A percentile compares a stretch with the other conserved stretches of the same genome.
These are phyloP conservation scores for Castanospermum australe DNA, from an alignment of 306 rosid genomes.

Conservation along the genomic window DNA sequence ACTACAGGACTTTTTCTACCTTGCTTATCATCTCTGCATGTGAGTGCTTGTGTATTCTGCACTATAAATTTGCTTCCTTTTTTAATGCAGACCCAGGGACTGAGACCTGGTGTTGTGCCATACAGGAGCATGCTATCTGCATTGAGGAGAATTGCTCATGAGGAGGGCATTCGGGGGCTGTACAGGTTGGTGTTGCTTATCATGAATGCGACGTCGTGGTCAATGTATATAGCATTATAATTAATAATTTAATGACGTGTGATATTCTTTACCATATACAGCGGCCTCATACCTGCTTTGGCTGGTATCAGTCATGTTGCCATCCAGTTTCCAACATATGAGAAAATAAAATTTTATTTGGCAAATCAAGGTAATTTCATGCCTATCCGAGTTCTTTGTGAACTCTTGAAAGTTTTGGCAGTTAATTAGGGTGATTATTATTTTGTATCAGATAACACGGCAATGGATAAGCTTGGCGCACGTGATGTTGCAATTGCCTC, in stretches of 20 bases:
- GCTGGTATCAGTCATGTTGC: constrained; percentile 93
- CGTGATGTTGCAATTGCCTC: constrained; percentile 88
- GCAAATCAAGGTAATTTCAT: constrained; percentile 62
- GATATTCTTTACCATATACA: constrained; percentile 34
- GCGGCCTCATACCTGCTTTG: constrained; percentile 92
- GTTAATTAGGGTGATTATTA: constrained; percentile 4
- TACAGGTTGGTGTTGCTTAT: constrained; percentile 62
- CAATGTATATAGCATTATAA: neutral
- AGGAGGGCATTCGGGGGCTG: constrained; percentile 88
- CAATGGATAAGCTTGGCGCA: constrained; percentile 70
- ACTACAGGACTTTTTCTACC: neutral
- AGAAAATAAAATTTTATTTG: constrained; percentile 66
- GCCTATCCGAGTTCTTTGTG: neutral
- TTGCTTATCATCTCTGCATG: neutral
- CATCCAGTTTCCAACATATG: constrained; percentile 83
- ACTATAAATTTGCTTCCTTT: constrained; percentile 18
- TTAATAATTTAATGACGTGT: constrained; percentile 6
- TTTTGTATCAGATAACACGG: constrained; percentile 50
- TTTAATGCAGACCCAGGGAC: constrained; percentile 75
- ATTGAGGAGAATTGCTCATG: constrained; percentile 82
- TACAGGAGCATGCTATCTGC: constrained; percentile 75
- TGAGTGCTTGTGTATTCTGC: neutral
- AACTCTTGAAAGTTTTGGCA: neutral
- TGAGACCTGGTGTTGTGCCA: constrained; percentile 72
- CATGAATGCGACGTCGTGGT: neutral